Conservation (phyloP, 768 basidiomycete species). For the Tubosaeta sp. region DNA sequence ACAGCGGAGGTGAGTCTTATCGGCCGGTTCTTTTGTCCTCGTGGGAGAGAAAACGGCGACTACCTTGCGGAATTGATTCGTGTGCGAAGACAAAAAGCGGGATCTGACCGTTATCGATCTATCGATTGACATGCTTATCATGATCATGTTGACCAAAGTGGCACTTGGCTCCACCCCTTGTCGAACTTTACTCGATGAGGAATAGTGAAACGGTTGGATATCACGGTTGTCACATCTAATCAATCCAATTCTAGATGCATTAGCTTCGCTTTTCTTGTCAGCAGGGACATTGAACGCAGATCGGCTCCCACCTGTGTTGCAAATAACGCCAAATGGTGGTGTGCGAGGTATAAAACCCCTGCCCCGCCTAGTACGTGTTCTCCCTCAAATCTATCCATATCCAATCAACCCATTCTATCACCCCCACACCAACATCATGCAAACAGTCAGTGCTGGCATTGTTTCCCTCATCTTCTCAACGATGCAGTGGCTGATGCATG, state of each 20-base stretch:
- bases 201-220: neutral
- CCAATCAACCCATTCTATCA: neutral
- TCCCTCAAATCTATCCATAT: neutral
- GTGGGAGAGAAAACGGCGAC: neutral
- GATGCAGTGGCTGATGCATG: neutral
- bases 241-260: neutral
- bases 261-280: neutral
- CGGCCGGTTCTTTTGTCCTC: neutral
- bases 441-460: slow-evolving; percentile 7
- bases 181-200: neutral
- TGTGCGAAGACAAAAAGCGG: neutral
- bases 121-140: neutral
- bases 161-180: neutral
- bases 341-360: neutral
- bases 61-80: too few species aligned
- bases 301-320: too few species aligned
- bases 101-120: neutral
- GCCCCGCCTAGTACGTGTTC: neutral
- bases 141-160: neutral
- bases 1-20: neutral
- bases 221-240: neutral
- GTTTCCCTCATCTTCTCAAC: neutral
- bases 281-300: too few species aligned
- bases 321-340: slow-evolving; percentile 1
- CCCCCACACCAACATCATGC: slow-evolving; percentile 2